Percentiles rank a stretch among this genome's conserved stretches.
phyloP scores from a whole-genome alignment of 2,329 filamentous ascomycete genomes.

The Bipolaris victoriae region DNA sequence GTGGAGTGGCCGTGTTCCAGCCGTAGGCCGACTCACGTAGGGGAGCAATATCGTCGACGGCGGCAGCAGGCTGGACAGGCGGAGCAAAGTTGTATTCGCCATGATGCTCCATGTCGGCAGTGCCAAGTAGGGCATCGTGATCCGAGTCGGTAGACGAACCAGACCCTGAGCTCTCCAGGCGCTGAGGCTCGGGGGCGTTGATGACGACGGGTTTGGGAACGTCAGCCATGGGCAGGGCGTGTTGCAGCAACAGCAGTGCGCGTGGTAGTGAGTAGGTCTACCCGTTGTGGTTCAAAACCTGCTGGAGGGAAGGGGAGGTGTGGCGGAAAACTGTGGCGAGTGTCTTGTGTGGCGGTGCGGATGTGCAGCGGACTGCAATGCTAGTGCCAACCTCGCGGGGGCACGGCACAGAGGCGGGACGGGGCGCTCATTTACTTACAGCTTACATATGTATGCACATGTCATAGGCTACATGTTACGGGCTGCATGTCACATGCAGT shows the following conservation, averaged over 20 bases:
- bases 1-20: conserved; percentile 31
- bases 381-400: no score
- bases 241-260: conserved; percentile 12
- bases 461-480: no score
- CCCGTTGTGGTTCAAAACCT: conserved; percentile 25
- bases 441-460: no score
- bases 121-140: conserved; percentile 53
- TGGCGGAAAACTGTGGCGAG: conserved; percentile 17
- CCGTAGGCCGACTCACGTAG: conserved; percentile 31
- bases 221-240: conserved; percentile 31
- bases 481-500: background rate
- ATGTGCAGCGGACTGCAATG: background rate
- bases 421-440: no score
- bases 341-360: background rate
- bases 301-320: background rate
- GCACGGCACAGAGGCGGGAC: no score
- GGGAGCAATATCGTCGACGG: conserved; percentile 45
- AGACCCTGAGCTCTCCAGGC: conserved; percentile 51
- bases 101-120: conserved; percentile 49
- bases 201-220: conserved; percentile 39
- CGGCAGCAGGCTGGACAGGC: conserved; percentile 37
- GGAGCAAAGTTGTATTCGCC: conserved; percentile 50
- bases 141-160: conserved; percentile 54
- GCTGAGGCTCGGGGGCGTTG: conserved; percentile 33
- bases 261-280: conserved; percentile 27